phyloP scores from a whole-genome alignment of 306 rosid genomes.

The Vigna trinervia region DNA sequence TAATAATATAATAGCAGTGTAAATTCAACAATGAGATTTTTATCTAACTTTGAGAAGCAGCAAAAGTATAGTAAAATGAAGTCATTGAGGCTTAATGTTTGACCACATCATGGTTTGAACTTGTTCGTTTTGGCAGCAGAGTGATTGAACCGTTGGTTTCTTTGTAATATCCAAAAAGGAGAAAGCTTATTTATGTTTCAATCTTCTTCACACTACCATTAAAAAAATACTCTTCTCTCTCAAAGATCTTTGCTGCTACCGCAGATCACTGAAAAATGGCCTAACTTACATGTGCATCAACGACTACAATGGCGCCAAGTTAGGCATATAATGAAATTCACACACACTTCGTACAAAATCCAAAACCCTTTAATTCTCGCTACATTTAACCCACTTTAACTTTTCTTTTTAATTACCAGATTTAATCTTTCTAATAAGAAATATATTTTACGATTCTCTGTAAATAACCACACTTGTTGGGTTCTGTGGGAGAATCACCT shows the following conservation, averaged over 20 bases:
- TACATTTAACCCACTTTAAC: conserved; percentile 35
- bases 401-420: background rate
- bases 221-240: conserved; percentile 21
- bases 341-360: conserved; percentile 39
- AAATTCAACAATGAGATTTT: too few relatives aligned
- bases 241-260: conserved; percentile 51
- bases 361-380: conserved; percentile 20
- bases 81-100: background rate
- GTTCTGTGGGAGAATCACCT: too few relatives aligned
- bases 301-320: conserved; percentile 51
- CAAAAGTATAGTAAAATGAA: too few relatives aligned
- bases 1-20: too few relatives aligned
- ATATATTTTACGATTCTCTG: too few relatives aligned
- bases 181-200: conserved; percentile 25
- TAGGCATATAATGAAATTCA: conserved; percentile 40
- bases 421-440: too few relatives aligned
- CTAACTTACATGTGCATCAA: conserved; percentile 61
- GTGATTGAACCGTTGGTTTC: background rate
- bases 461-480: too few relatives aligned
- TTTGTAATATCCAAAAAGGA: conserved; percentile 8
- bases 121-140: background rate
- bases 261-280: conserved; percentile 58
- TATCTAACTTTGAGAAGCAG: too few relatives aligned
- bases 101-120: background rate
- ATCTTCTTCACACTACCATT: conserved; percentile 20